These are phyloP conservation scores for Fusarium sulawesiense DNA, from an alignment of 2,329 filamentous ascomycete species.

Conservation along the genomic window DNA sequence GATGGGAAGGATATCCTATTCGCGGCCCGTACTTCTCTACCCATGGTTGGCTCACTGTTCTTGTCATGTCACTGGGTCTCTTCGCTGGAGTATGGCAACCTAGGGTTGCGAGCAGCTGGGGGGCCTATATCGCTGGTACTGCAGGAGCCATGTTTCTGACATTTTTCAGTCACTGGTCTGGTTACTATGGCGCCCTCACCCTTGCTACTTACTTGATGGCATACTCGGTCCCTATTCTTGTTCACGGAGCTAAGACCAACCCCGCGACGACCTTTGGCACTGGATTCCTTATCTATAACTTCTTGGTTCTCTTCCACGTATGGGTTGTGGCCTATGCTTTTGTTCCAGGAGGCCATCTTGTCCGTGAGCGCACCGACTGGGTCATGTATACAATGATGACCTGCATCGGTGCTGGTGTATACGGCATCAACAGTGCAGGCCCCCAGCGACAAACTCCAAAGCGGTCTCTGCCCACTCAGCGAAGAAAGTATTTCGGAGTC, in stretches of 20 bases:
- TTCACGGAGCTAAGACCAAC: constrained; percentile 78
- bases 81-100: constrained; percentile 80
- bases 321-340: constrained; percentile 99
- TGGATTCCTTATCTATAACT: constrained; percentile 91
- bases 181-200: constrained; percentile 84
- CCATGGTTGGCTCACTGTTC: constrained; percentile 88
- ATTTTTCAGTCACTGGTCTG: constrained; percentile 82
- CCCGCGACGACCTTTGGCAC: constrained; percentile 86
- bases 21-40: constrained; percentile 87
- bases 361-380: constrained; percentile 96
- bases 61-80: constrained; percentile 86
- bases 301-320: constrained; percentile 95
- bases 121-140: constrained; percentile 80
- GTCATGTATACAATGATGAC: constrained; percentile 90
- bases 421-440: constrained; percentile 71
- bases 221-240: constrained; percentile 78
- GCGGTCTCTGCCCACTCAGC: constrained; percentile 52
- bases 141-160: constrained; percentile 84
- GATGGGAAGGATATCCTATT: constrained; percentile 95
- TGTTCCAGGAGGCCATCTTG: constrained; percentile 90
- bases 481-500: constrained; percentile 64
- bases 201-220: constrained; percentile 86
- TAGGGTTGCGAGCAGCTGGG: constrained; percentile 79
- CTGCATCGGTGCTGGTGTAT: constrained; percentile 85
- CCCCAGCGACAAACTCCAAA: constrained; percentile 52